These are phyloP conservation scores for Alternaria atra DNA, from an alignment of 2,329 filamentous ascomycete genomes.

Conservation along the genomic window DNA sequence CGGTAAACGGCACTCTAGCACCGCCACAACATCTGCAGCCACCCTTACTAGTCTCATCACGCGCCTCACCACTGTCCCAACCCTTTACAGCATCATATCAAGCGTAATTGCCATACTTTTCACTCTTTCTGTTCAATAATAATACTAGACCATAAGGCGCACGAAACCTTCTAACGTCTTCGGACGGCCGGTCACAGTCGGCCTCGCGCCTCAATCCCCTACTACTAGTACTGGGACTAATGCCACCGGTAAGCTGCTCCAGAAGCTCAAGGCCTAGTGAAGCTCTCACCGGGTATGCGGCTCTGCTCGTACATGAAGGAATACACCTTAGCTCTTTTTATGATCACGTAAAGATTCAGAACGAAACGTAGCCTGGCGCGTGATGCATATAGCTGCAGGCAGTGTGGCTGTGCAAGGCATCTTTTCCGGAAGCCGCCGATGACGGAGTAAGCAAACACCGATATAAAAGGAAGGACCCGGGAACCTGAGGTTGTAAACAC, in stretches of 20 bases:
- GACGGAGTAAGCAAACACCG: neutral
- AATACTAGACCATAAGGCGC: neutral
- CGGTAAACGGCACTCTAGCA: conserved; percentile 15
- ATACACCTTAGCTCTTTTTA: neutral
- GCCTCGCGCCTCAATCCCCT: neutral
- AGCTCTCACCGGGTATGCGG: conserved; percentile 1
- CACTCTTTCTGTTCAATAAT: neutral
- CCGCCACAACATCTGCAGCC: conserved; percentile 6
- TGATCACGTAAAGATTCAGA: neutral
- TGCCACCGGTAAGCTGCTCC: neutral
- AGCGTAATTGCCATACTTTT: neutral
- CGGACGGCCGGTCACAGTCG: neutral
- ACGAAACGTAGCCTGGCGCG: neutral
- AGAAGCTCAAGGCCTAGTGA: neutral
- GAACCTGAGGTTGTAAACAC: neutral
- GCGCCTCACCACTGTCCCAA: neutral
- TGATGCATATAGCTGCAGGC: neutral
- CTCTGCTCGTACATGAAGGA: neutral
- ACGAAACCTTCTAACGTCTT: neutral
- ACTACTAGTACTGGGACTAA: neutral
- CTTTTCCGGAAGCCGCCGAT: neutral
- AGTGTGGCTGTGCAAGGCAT: conserved; percentile 4
- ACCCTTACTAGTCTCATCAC: neutral
- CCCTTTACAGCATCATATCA: neutral
- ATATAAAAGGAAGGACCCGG: neutral